Evolutionary conservation across 176 grass and related monocot genomes (phyloP).

Genomic region (Aegilops tauschii): DNA sequence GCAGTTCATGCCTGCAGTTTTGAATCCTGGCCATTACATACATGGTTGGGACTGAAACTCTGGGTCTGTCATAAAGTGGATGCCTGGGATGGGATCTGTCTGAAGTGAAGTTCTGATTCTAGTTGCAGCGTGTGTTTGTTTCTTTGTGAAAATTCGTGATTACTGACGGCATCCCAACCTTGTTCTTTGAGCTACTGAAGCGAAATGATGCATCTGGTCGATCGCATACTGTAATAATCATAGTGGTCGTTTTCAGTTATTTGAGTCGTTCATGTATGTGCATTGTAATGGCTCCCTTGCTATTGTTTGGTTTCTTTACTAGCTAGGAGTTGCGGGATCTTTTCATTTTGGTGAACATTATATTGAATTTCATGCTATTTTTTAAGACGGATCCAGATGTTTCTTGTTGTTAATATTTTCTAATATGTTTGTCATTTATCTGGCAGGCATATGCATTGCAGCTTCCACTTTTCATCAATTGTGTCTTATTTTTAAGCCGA

Average conservation of each 20-base stretch:
- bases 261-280: neutral
- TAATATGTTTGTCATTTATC: slow-evolving; percentile 6
- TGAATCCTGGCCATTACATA: neutral
- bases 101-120: neutral
- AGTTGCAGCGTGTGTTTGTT: neutral
- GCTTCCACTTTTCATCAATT: slow-evolving; percentile 91
- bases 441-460: slow-evolving; percentile 82
- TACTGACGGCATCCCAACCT: neutral
- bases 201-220: neutral
- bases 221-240: neutral
- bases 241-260: neutral
- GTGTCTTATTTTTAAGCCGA: slow-evolving; percentile 88
- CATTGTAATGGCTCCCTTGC: neutral
- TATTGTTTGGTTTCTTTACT: neutral
- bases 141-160: neutral
- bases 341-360: neutral
- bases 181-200: neutral
- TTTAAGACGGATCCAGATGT: neutral
- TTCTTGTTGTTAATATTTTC: neutral
- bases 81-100: neutral
- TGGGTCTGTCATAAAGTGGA: neutral
- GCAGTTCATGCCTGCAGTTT: neutral
- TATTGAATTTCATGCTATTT: neutral
- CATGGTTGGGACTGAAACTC: neutral
- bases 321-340: neutral